Base-by-base conservation (phyloP, 2,329 filamentous ascomycete species). In the Claviceps purpurea region DNA sequence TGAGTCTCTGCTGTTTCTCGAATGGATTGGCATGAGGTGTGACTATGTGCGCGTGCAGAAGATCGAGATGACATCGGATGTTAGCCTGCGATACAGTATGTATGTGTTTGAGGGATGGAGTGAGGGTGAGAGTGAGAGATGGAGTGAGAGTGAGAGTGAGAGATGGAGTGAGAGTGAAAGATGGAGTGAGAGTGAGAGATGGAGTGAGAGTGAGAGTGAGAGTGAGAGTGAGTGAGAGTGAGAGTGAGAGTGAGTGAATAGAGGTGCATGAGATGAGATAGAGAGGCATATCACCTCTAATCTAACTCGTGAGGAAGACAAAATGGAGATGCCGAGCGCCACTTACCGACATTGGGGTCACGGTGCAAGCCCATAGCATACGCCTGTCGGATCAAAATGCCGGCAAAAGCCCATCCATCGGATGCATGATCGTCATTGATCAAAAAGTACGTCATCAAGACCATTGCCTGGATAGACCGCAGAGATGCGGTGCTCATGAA, bases 361-460 rank as follows among this genome's bases (percentile, higher is more conserved):
- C 87, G 80, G 63, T 91, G 85, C 13, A 91, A 66, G 0, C 87
- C 85, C 82, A 91, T 86, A 24, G 87, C 87, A 60, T 89, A 90
- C 0, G 86, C 81, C 65, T 91, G 87, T 26, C 86, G 76, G 57
- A 88, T 82, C 22, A 89, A 66, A 26, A 91, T 83, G 5, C 87
- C 87, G 0, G 84, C 84, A 71, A 89, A 91, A 0, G 85, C 83
- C 82, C 86, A 91, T 1, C 86, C 87, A 62, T 91, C 87, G 0
- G 84, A 87, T 4, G 85, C 85, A 60, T 90, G 86, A 60, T 89
- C 89, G 65, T 91, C 86, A 60, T 91, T 91, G 70, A 90, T 89
- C 39, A 91, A 72, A 59, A 91, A 91, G 62, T 90, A 90, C 0
- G 82, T 82, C 54, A 89, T 81, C 52, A 91, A 68, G 0, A 89